A percentile compares a stretch with the other conserved stretches of the same genome.
These are phyloP conservation scores for Ophiostoma perfectum DNA, from an alignment of 2,329 filamentous ascomycete genomes.

Conservation along the genomic window DNA sequence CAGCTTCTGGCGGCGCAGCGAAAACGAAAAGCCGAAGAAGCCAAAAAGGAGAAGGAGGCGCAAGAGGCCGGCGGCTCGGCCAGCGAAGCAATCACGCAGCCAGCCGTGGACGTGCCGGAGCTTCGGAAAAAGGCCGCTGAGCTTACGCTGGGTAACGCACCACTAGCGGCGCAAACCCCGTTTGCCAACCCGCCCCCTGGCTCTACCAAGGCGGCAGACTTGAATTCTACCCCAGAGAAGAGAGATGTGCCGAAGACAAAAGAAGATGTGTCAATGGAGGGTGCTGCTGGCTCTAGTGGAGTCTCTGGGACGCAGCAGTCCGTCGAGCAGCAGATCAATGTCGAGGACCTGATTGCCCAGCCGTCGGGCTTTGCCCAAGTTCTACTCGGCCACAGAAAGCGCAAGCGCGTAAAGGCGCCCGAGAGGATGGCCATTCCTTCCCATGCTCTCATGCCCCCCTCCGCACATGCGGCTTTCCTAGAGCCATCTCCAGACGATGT, in stretches of 20 bases:
- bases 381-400: constrained; percentile 42
- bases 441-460: constrained; percentile 32
- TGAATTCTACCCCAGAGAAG: background rate
- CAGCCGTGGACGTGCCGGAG: constrained; percentile 28
- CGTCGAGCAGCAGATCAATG: background rate
- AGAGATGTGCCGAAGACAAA: background rate
- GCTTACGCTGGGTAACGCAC: constrained; percentile 19
- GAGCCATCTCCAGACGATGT: constrained; percentile 88
- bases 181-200: too few species aligned
- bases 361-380: constrained; percentile 55
- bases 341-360: constrained; percentile 27
- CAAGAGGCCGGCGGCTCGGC: background rate
- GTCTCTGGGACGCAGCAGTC: background rate
- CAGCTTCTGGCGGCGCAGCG: constrained; percentile 82
- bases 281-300: background rate
- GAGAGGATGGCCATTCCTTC: constrained; percentile 3
- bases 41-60: constrained; percentile 35
- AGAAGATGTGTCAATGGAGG: background rate
- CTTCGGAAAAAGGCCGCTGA: constrained; percentile 26
- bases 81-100: background rate
- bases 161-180: background rate
- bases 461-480: constrained; percentile 57
- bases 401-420: constrained; percentile 21
- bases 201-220: too few species aligned
- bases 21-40: constrained; percentile 73